Evolutionary conservation across 306 rosid genomes (phyloP).

Genomic region (Cajanus cajan): DNA sequence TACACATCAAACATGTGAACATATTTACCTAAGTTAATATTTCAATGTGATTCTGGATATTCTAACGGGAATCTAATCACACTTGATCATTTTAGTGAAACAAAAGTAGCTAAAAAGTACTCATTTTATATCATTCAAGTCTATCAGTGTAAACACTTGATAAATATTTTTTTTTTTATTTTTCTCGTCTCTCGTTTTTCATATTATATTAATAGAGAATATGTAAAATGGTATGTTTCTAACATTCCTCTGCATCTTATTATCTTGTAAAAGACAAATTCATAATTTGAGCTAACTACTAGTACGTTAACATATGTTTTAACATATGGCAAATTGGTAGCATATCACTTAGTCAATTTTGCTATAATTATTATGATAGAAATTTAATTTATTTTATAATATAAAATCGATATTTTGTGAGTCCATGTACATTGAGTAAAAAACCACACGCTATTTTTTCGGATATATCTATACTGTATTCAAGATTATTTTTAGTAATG

Average conservation of each 20-base stretch:
- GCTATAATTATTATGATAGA: not conserved
- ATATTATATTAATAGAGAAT: too few relatives aligned
- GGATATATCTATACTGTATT: not conserved
- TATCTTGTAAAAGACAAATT: not conserved
- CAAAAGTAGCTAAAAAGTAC: not conserved
- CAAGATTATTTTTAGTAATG: not conserved
- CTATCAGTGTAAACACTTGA: too few relatives aligned
- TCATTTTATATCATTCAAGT: too few relatives aligned
- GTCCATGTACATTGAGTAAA: not conserved
- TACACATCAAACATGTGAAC: too few relatives aligned
- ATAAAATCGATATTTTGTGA: not conserved
- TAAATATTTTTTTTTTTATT: too few relatives aligned
- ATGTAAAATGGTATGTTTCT: too few relatives aligned
- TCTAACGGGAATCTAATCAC: too few relatives aligned
- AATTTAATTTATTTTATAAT: not conserved
- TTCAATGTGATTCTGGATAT: too few relatives aligned
- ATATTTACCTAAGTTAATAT: too few relatives aligned
- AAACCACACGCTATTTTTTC: not conserved
- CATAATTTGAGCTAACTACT: not conserved
- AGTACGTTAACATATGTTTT: not conserved
- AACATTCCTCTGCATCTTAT: not conserved
- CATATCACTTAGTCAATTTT: not conserved
- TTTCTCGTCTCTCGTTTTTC: too few relatives aligned
- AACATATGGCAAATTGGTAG: not conserved
- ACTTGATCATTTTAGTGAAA: not conserved